A percentile compares a stretch with the other conserved stretches of the same genome.
These are phyloP conservation scores for Pisolithus tinctorius DNA, from an alignment of 768 basidiomycete species.

Conservation along the genomic window DNA sequence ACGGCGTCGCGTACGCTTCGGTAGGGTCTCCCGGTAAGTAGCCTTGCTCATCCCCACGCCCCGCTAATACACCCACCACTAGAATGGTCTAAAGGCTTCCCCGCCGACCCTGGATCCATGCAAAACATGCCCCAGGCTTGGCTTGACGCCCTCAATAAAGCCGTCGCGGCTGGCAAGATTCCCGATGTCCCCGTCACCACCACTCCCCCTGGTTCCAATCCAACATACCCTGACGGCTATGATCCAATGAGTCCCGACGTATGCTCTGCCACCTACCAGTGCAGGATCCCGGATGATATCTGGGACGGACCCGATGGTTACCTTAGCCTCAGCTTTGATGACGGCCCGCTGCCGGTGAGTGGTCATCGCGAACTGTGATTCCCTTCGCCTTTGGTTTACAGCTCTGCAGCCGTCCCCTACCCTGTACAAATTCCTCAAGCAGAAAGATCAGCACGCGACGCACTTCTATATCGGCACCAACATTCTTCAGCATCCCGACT, in stretches of 20 bases:
- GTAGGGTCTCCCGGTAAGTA: slow-evolving; percentile 56
- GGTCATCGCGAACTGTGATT: slow-evolving; percentile 7
- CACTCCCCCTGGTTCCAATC: slow-evolving; percentile 20
- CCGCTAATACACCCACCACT: background rate
- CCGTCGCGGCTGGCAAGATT: slow-evolving; percentile 63
- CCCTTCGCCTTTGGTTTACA: slow-evolving; percentile 2
- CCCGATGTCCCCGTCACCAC: slow-evolving; percentile 53
- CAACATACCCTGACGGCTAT: slow-evolving; percentile 31
- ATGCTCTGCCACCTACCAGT: slow-evolving; percentile 76
- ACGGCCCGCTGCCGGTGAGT: slow-evolving; percentile 57
- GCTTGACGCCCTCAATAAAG: slow-evolving; percentile 62
- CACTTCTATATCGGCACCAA: slow-evolving; percentile 89
- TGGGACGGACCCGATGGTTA: slow-evolving; percentile 73
- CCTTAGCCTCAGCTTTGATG: slow-evolving; percentile 69
- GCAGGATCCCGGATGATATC: slow-evolving; percentile 52
- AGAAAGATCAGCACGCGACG: slow-evolving; percentile 65
- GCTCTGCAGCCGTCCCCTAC: slow-evolving; percentile 30
- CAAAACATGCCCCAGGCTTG: slow-evolving; percentile 56
- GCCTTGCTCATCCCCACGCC: background rate
- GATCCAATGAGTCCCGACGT: slow-evolving; percentile 44
- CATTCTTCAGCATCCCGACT: slow-evolving; percentile 49
- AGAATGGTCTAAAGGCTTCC: slow-evolving; percentile 66
- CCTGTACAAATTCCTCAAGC: slow-evolving; percentile 60
- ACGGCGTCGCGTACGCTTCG: slow-evolving; percentile 43
- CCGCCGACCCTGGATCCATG: slow-evolving; percentile 43